Conservation (phyloP, 495 filamentous ascomycete genomes). For the Annulohypoxylon bovei region DNA sequence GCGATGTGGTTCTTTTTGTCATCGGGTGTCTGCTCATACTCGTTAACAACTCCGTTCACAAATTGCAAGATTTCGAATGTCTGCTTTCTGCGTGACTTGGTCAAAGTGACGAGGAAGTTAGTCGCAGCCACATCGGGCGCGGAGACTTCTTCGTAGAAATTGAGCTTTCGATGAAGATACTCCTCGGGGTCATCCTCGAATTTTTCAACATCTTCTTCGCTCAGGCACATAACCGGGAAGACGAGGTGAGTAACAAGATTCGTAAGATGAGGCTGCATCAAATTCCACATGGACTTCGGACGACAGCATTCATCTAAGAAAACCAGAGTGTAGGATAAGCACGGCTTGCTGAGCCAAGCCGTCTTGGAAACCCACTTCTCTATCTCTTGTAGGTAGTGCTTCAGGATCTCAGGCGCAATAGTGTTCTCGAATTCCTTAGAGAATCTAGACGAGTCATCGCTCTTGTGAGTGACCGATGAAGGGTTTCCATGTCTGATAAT, state of each 20-base stretch:
- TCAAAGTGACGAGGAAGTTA: conserved; percentile 93
- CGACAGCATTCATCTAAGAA: conserved; percentile 98
- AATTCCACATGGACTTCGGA: conserved; percentile 94
- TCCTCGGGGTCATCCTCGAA: conserved; percentile 95
- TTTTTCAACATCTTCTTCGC: conserved; percentile 90
- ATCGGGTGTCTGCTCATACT: conserved; percentile 81
- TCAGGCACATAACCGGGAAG: conserved; percentile 93
- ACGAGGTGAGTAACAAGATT: conserved; percentile 91
- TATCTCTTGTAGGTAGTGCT: conserved; percentile 89
- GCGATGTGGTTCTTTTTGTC: conserved; percentile 90
- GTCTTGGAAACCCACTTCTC: conserved; percentile 96
- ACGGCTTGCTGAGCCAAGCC: conserved; percentile 94
- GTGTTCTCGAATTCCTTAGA: conserved; percentile 89
- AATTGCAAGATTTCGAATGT: conserved; percentile 93
- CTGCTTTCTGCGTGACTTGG: conserved; percentile 93
- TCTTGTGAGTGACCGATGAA: conserved; percentile 66
- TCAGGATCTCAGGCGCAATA: conserved; percentile 94
- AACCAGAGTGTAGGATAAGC: conserved; percentile 87
- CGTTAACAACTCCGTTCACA: conserved; percentile 91
- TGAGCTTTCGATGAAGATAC: conserved; percentile 95
- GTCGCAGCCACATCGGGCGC: conserved; percentile 96
- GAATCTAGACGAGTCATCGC: conserved; percentile 76
- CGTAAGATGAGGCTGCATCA: conserved; percentile 91
- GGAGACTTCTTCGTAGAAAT: conserved; percentile 97
- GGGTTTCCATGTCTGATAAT: conserved; percentile 86